A percentile compares a stretch with the other conserved stretches of the same genome.
phyloP scores from a whole-genome alignment of 1,139 yeast genomes.

The Blastobotrys persicus region DNA sequence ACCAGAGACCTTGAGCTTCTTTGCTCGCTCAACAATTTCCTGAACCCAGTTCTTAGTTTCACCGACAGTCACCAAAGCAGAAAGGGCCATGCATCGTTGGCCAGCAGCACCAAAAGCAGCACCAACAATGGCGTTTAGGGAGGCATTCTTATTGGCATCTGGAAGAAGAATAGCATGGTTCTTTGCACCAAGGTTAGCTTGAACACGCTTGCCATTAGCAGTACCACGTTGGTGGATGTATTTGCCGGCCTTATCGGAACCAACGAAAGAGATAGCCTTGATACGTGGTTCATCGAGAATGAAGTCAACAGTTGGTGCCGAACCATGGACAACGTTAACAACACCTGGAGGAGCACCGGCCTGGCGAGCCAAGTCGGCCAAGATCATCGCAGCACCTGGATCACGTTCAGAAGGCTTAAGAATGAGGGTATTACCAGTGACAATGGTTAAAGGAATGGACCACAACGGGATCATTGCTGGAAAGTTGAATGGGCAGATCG shows the following conservation, averaged over 20 bases:
- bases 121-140: conserved; percentile 66
- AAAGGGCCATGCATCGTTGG: conserved; percentile 81
- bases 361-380: conserved; percentile 69
- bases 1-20: conserved; percentile 57
- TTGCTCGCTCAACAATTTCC: conserved; percentile 60
- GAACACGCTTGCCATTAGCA: conserved; percentile 71
- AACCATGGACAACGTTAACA: conserved; percentile 71
- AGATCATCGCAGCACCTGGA: conserved; percentile 76
- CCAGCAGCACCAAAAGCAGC: conserved; percentile 88
- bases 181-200: conserved; percentile 76
- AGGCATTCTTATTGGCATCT: conserved; percentile 66
- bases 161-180: conserved; percentile 73
- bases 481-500: conserved; percentile 75
- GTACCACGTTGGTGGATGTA: conserved; percentile 68
- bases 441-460: conserved; percentile 74
- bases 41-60: conserved; percentile 62
- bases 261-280: conserved; percentile 76
- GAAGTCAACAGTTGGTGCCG: conserved; percentile 72
- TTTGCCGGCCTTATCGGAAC: conserved; percentile 74
- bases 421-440: conserved; percentile 75
- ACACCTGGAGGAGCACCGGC: conserved; percentile 83
- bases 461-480: conserved; percentile 87
- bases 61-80: conserved; percentile 75
- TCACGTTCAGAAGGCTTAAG: conserved; percentile 74
- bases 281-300: conserved; percentile 72